phyloP scores from a whole-genome alignment of 306 rosid genomes.

The Glycine tomentella region DNA sequence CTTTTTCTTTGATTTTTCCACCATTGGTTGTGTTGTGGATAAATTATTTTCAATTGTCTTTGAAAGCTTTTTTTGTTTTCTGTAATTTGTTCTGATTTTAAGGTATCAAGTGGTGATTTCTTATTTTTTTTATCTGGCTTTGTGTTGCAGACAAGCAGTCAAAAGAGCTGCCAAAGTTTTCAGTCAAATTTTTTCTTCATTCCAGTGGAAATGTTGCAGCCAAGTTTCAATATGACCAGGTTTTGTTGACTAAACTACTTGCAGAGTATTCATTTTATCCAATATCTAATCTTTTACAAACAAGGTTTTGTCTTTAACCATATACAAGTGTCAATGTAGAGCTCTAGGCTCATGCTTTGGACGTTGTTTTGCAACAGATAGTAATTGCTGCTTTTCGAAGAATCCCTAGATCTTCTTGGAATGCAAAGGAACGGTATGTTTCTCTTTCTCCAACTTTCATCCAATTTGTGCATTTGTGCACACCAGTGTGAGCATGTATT shows the following conservation, averaged over 20 bases:
- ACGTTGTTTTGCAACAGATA: slow-evolving; percentile 54
- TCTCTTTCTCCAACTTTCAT: neutral
- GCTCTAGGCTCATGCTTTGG: slow-evolving; percentile 29
- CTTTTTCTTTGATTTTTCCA: neutral
- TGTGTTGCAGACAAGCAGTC: slow-evolving; percentile 55
- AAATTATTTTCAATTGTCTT: too few species aligned
- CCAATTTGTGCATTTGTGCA: neutral
- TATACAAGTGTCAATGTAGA: neutral
- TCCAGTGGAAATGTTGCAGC: slow-evolving; percentile 81
- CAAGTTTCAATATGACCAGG: slow-evolving; percentile 80
- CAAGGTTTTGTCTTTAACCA: neutral
- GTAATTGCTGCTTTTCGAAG: slow-evolving; percentile 68
- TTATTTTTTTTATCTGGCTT: slow-evolving; percentile 5
- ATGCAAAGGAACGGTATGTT: slow-evolving; percentile 76
- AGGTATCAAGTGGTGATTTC: slow-evolving; percentile 23
- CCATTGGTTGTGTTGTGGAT: neutral
- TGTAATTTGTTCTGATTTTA: slow-evolving; percentile 23
- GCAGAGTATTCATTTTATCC: slow-evolving; percentile 1
- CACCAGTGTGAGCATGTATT: neutral
- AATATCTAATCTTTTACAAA: neutral
- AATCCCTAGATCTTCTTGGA: slow-evolving; percentile 82
- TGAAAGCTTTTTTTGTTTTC: neutral
- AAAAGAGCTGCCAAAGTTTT: slow-evolving; percentile 59
- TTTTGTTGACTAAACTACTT: slow-evolving; percentile 32
- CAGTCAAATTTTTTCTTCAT: slow-evolving; percentile 81